Conservation (phyloP, 2,329 filamentous ascomycete genomes). For the Aspergillus chevalieri region DNA sequence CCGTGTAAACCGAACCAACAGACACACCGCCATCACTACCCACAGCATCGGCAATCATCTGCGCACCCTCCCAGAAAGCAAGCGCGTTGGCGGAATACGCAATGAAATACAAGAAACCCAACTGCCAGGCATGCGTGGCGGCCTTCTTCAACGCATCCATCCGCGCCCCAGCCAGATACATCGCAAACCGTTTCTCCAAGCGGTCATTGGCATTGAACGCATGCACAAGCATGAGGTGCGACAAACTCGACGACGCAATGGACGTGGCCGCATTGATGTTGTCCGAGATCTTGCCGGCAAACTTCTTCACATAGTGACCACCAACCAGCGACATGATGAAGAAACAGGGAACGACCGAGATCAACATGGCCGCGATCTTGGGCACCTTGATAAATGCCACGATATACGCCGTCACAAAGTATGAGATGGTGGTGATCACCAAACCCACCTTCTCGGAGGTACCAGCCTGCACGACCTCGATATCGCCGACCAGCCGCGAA, state of each 20-base stretch:
- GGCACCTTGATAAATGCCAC: constrained; percentile 61
- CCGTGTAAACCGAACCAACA: constrained; percentile 31
- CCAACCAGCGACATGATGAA: constrained; percentile 53
- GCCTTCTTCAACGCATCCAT: constrained; percentile 54
- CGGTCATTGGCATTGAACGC: constrained; percentile 56
- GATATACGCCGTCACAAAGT: constrained; percentile 61
- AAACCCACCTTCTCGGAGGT: constrained; percentile 67
- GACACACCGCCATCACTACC: constrained; percentile 16
- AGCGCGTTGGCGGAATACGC: constrained; percentile 61
- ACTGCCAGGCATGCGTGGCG: constrained; percentile 49
- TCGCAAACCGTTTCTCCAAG: constrained; percentile 54
- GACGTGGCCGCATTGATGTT: constrained; percentile 53
- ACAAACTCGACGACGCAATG: constrained; percentile 56
- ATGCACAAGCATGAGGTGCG: constrained; percentile 56
- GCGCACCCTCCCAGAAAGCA: constrained; percentile 62
- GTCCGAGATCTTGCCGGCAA: constrained; percentile 43
- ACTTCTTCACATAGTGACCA: constrained; percentile 48
- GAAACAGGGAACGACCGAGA: constrained; percentile 58
- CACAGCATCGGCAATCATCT: constrained; percentile 42
- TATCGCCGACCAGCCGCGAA: constrained; percentile 58
- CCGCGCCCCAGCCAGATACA: constrained; percentile 45
- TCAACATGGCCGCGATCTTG: constrained; percentile 57
- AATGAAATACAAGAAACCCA: constrained; percentile 60
- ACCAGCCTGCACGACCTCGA: constrained; percentile 60
- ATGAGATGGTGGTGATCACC: constrained; percentile 55